These are phyloP conservation scores for Earliella scabrosa DNA, from an alignment of 1,284 basidiomycete genomes.

Conservation along the genomic window DNA sequence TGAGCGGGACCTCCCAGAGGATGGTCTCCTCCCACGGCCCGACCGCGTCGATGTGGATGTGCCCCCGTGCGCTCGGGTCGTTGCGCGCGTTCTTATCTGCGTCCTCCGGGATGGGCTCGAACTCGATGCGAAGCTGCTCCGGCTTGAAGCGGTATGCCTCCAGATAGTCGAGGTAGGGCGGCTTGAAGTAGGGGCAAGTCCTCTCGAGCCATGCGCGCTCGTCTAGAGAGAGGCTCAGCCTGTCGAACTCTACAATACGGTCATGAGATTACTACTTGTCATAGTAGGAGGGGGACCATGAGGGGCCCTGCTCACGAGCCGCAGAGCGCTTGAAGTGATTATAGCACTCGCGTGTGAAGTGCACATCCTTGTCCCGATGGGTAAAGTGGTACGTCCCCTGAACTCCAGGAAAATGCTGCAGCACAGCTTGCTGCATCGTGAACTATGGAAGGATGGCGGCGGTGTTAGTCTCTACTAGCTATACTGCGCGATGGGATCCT, in stretches of 20 bases:
- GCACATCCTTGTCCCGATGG: conserved; percentile 75
- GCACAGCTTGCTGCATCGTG: conserved; percentile 96
- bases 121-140: conserved; percentile 76
- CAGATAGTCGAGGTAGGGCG: conserved; percentile 82
- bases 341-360: conserved; percentile 75
- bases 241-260: conserved; percentile 61
- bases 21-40: conserved; percentile 93
- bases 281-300: too few relatives aligned
- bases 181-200: conserved; percentile 79
- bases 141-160: conserved; percentile 78
- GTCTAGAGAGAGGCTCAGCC: conserved; percentile 59
- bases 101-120: conserved; percentile 58
- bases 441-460: conserved; percentile 46
- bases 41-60: conserved; percentile 72
- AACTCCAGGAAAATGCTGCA: conserved; percentile 78
- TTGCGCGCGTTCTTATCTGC: conserved; percentile 37
- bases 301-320: conserved; percentile 76
- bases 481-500: too few relatives aligned
- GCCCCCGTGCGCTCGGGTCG: conserved; percentile 46
- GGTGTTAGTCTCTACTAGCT: neutral
- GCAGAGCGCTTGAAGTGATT: conserved; percentile 70
- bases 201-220: conserved; percentile 75
- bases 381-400: conserved; percentile 83
- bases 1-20: conserved; percentile 94
- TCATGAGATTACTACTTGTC: too few relatives aligned